Percentiles rank a stretch among this genome's conserved stretches.
phyloP scores from a whole-genome alignment of 129 eudicot species.

The Tagetes patula region DNA sequence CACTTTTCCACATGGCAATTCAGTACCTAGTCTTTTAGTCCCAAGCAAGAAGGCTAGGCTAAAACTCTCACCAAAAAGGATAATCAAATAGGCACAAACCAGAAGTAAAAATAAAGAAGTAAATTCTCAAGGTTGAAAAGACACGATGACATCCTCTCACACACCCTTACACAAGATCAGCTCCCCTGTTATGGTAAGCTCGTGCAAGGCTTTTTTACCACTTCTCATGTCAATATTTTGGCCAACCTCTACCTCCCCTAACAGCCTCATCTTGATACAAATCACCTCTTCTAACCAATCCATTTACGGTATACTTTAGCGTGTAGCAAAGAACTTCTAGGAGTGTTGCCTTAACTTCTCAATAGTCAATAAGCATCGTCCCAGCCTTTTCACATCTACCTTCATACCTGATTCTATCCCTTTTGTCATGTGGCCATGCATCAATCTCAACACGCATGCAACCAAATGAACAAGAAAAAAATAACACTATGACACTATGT shows the following conservation, averaged over 20 bases:
- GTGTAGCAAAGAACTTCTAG: conserved; percentile 22
- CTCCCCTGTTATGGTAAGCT: not conserved
- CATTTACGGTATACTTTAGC: conserved; percentile 4
- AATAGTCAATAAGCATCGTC: not conserved
- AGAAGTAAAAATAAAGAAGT: not conserved
- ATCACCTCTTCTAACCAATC: conserved; percentile 5
- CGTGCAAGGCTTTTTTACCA: not conserved
- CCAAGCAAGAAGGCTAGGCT: conserved; percentile 9
- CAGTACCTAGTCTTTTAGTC: not conserved
- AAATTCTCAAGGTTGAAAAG: not conserved
- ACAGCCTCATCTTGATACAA: not conserved
- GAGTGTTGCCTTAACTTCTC: conserved; percentile 15
- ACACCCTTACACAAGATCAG: not conserved
- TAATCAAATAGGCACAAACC: not conserved
- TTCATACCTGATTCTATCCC: conserved; percentile 2
- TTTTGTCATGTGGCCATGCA: conserved; percentile 3
- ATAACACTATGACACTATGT: not conserved
- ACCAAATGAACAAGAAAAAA: conserved; percentile 9
- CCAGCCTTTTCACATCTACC: conserved; percentile 7
- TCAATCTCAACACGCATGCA: conserved; percentile 14
- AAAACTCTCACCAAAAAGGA: conserved; percentile 4
- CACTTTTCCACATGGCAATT: not conserved
- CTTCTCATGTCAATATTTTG: conserved; percentile 7
- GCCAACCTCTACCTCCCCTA: conserved; percentile 7
- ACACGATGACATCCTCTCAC: conserved; percentile 5